phyloP scores from a whole-genome alignment of 352 stramenopile genomes.

The Pythium folliculosum region DNA sequence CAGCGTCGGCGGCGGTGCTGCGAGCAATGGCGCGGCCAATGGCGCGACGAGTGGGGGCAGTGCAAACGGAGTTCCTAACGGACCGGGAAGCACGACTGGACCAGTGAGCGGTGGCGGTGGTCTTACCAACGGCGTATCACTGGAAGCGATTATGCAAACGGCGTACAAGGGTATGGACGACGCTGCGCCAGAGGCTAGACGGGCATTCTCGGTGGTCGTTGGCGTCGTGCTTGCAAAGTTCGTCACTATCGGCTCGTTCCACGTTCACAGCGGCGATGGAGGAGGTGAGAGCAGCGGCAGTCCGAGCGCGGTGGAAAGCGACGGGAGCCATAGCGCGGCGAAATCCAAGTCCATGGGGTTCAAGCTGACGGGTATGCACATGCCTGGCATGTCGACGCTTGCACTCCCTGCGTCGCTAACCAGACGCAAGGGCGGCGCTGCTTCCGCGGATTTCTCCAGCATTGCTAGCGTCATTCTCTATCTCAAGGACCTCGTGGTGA shows the following conservation, averaged over 20 bases:
- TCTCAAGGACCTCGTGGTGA: conserved; percentile 73
- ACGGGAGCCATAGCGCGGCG: conserved; percentile 8
- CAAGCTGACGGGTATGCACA: conserved; percentile 59
- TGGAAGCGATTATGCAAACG: conserved; percentile 73
- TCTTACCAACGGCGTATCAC: conserved; percentile 32
- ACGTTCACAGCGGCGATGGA: conserved; percentile 46
- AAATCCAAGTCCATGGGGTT: conserved; percentile 69
- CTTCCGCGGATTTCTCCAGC: conserved; percentile 67
- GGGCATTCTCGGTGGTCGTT: conserved; percentile 65
- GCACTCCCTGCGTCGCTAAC: conserved; percentile 35
- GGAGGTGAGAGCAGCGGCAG: conserved; percentile 13
- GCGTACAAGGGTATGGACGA: conserved; percentile 83
- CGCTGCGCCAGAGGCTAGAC: conserved; percentile 53
- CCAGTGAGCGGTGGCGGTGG: conserved; percentile 1
- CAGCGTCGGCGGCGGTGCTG: neutral
- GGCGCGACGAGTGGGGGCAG: neutral
- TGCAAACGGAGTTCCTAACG: conserved; percentile 10
- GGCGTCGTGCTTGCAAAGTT: conserved; percentile 82
- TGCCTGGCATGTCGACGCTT: conserved; percentile 55
- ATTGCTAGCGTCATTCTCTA: conserved; percentile 76
- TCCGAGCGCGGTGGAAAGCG: conserved; percentile 3
- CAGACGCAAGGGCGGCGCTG: conserved; percentile 47
- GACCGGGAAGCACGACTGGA: conserved; percentile 14
- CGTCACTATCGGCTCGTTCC: conserved; percentile 47
- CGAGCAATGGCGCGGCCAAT: conserved; percentile 3